Evolutionary conservation across 192 early-diverging fungal genomes (phyloP).

Genomic region (Paraglomus brasilianum): DNA sequence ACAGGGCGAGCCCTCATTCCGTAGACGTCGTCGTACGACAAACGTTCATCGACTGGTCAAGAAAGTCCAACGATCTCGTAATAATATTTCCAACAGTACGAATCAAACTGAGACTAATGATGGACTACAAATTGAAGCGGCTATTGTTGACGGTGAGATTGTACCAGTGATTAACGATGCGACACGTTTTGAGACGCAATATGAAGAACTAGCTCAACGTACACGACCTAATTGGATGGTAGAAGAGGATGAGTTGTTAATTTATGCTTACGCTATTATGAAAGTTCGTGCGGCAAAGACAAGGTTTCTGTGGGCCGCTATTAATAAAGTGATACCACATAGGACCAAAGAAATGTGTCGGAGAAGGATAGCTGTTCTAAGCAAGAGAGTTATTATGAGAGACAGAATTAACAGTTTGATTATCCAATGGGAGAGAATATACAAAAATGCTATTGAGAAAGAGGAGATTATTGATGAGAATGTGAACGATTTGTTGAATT

Average conservation of each 20-base stretch:
- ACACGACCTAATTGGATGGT: constrained; percentile 24
- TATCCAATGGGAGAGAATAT: constrained; percentile 26
- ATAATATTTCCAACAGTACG: background rate
- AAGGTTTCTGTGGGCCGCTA: constrained; percentile 32
- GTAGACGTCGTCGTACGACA: constrained; percentile 15
- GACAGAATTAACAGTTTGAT: constrained; percentile 14
- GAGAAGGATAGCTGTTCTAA: constrained; percentile 26
- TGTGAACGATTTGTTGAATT: constrained; percentile 24
- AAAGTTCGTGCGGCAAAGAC: constrained; percentile 22
- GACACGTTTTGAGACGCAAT: constrained; percentile 32
- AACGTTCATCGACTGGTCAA: constrained; percentile 25
- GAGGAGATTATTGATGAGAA: constrained; percentile 22
- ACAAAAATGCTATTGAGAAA: constrained; percentile 22
- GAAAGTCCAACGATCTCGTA: background rate
- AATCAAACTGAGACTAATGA: background rate
- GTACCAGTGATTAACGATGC: constrained; percentile 28
- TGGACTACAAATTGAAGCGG: no score
- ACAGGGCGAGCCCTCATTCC: constrained; percentile 22
- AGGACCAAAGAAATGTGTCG: constrained; percentile 33
- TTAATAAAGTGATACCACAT: constrained; percentile 25
- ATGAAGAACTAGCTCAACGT: constrained; percentile 19
- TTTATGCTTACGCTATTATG: constrained; percentile 30
- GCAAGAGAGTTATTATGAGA: constrained; percentile 7
- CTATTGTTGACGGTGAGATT: constrained; percentile 27
- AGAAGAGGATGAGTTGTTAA: constrained; percentile 29